A percentile compares a stretch with the other conserved stretches of the same genome.
Conservation (phyloP, 2,329 filamentous ascomycete species). For the Xylariaceae sp. region DNA sequence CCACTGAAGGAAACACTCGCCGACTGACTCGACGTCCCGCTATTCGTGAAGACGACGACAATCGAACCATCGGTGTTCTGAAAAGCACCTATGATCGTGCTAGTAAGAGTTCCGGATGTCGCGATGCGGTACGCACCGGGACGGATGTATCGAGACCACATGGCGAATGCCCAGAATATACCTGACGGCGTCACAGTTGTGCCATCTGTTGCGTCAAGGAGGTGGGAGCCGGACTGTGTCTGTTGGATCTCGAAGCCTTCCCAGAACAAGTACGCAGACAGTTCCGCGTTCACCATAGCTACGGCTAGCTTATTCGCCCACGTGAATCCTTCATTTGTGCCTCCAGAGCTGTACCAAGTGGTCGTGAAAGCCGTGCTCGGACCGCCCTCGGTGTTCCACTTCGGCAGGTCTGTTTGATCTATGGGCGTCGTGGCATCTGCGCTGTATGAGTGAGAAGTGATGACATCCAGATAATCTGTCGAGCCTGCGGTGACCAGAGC, state of each 20-base stretch:
- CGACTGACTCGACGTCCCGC: constrained; percentile 9
- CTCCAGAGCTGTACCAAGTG: constrained; percentile 37
- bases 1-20: constrained; percentile 11
- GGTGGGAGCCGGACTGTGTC: constrained; percentile 21
- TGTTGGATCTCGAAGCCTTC: constrained; percentile 32
- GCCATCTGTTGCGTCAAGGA: constrained; percentile 22
- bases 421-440: constrained; percentile 13
- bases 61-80: constrained; percentile 15
- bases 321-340: constrained; percentile 32
- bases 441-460: constrained; percentile 17
- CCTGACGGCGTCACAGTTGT: constrained; percentile 12
- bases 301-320: constrained; percentile 32
- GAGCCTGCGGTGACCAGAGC: constrained; percentile 9
- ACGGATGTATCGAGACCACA: constrained; percentile 19
- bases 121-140: constrained; percentile 15
- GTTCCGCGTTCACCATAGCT: constrained; percentile 38
- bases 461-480: constrained; percentile 11
- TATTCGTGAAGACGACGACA: constrained; percentile 14
- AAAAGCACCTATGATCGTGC: constrained; percentile 14
- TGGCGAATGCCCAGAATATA: constrained; percentile 20
- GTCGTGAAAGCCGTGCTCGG: constrained; percentile 29
- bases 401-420: constrained; percentile 23
- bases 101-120: constrained; percentile 5
- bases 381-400: constrained; percentile 43
- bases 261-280: constrained; percentile 46